Base-by-base conservation (phyloP, 2,329 filamentous ascomycete genomes). In the Samsoniella hepiali region DNA sequence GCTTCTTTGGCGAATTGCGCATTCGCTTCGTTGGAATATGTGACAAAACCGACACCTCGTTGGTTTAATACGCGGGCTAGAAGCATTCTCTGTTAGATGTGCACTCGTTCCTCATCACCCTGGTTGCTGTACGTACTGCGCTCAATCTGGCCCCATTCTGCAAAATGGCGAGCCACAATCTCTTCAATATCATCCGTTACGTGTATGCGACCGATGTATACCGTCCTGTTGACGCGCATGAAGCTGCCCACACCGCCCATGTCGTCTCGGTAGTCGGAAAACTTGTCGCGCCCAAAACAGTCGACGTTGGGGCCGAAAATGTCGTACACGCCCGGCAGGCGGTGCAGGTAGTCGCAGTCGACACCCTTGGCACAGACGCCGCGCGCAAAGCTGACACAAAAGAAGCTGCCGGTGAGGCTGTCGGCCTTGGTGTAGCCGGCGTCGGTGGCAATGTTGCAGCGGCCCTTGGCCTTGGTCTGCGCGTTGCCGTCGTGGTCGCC, bases 211-310 rank as follows among this genome's bases (percentile, higher is more conserved):
- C 95, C 95, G 1, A 97, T 86, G 71, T 99, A 99, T 6, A 99
- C 81, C 1, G 95, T 99, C 38, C 95, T 84, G 73, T 99, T 99
- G 72, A 96, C 91, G 29, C 95, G 84, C 86, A 93, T 89, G 72
- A 99, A 99, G 66, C 87, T 92, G 32, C 95, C 95, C 2, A 97
- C 93, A 68, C 96, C 96, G 60, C 94, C 93, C 95, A 99, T 98
- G 75, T 98, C 94, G 74, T 98, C 94, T 71, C 93, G 83, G 77
- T 97, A 98, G 72, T 97, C 94, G 66, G 86, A 89, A 72, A 92
- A 91, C 79, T 96, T 97, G 81, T 97, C 94, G 64, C 94, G 84
- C 2, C 75, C 76, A 72, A 99, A 99, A 72, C 93, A 96, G 78
- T 99, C 95, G 27, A 97, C 88, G 69, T 97, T 98, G 1, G 91